Conservation (phyloP, 1,284 basidiomycete species). For the Leccinum fallax region DNA sequence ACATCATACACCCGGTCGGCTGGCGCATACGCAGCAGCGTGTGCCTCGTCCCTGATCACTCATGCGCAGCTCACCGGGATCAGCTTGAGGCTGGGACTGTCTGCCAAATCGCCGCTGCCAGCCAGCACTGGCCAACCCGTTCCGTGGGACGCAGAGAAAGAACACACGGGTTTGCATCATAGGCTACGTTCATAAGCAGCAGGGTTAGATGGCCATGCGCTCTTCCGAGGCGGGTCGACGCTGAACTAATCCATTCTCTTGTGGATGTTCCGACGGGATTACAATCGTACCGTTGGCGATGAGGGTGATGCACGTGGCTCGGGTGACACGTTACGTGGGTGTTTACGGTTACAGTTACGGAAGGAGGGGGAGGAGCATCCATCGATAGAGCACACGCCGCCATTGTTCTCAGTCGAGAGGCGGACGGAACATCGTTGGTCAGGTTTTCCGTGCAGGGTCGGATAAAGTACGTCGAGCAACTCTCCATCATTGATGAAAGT, state of each 20-base stretch:
- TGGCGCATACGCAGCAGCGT: slow-evolving; percentile 1
- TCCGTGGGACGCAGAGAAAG: background rate
- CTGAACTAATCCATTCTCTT: slow-evolving; percentile 20
- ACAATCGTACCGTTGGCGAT: background rate
- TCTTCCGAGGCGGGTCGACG: slow-evolving; percentile 7
- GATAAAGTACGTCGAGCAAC: slow-evolving; percentile 6
- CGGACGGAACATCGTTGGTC: slow-evolving; percentile 1
- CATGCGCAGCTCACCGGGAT: background rate
- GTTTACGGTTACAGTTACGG: slow-evolving; percentile 3
- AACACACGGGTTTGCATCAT: background rate
- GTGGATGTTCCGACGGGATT: slow-evolving; percentile 15
- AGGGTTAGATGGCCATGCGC: slow-evolving; percentile 13
- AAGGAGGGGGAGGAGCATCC: background rate
- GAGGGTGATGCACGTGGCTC: background rate
- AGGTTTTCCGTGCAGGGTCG: slow-evolving; percentile 18
- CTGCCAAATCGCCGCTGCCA: background rate
- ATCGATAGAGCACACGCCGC: slow-evolving; percentile 14
- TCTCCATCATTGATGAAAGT: background rate
- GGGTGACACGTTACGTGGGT: background rate
- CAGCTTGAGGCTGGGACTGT: background rate
- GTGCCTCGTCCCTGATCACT: slow-evolving; percentile 8
- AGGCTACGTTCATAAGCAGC: slow-evolving; percentile 16
- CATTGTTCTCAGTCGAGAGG: slow-evolving; percentile 2
- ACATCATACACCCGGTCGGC: slow-evolving; percentile 5
- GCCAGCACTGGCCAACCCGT: background rate